phyloP scores from a whole-genome alignment of 2,329 filamentous ascomycete species.

The Orbilia blumenaviensis region DNA sequence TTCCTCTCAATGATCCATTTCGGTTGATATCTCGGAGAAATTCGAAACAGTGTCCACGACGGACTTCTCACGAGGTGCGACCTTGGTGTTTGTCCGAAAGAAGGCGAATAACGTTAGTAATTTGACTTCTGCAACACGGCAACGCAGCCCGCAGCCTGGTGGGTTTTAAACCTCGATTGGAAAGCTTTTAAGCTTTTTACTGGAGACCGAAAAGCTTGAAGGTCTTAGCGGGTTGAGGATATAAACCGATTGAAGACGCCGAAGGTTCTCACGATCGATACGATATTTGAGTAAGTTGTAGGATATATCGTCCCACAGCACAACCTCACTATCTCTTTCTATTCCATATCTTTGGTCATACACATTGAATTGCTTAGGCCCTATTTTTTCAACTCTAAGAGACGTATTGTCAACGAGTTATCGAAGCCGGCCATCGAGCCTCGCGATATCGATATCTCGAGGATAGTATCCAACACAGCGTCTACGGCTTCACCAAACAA shows the following conservation, averaged over 20 bases:
- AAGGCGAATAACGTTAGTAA: conserved; percentile 10
- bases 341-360: not conserved
- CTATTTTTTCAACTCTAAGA: not conserved
- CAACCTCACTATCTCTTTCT: not conserved
- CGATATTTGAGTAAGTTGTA: not conserved
- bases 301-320: too few species aligned
- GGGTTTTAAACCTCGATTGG: too few species aligned
- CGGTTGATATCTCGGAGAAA: conserved; percentile 53
- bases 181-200: not conserved
- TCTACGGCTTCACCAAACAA: conserved; percentile 2
- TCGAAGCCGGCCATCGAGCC: not conserved
- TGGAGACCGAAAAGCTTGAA: not conserved
- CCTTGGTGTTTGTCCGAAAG: conserved; percentile 38
- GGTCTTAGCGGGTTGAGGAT: not conserved
- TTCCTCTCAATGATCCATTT: conserved; percentile 1
- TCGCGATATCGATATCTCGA: not conserved
- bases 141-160: not conserved
- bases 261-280: not conserved
- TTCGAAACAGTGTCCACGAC: not conserved
- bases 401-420: not conserved
- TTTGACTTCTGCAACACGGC: conserved; percentile 25
- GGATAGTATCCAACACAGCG: not conserved
- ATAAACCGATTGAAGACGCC: not conserved
- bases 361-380: not conserved
- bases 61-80: conserved; percentile 19